A percentile compares a stretch with the other conserved stretches of the same genome.
Conservation (phyloP, 2,329 filamentous ascomycete species). For the Paradendryphiella salina region DNA sequence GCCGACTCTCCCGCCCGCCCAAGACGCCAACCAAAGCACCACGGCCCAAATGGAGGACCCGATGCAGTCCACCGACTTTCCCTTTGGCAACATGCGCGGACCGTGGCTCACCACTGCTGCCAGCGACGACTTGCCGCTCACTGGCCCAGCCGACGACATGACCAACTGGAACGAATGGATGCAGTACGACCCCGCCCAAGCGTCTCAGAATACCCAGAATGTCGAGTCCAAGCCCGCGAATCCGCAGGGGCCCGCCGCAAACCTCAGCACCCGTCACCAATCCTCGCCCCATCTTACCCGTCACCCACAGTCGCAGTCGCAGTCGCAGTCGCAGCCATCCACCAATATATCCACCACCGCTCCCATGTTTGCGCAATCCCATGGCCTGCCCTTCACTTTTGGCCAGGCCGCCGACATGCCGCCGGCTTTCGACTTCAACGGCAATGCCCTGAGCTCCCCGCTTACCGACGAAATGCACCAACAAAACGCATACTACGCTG, state of each 20-base stretch:
- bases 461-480: slow-evolving; percentile 31
- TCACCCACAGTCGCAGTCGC: slow-evolving; percentile 34
- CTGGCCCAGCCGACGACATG: slow-evolving; percentile 37
- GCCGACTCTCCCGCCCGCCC: too few species aligned
- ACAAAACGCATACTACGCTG: slow-evolving; percentile 37
- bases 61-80: slow-evolving; percentile 41
- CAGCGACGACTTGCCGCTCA: slow-evolving; percentile 40
- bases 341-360: slow-evolving; percentile 29
- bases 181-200: slow-evolving; percentile 51
- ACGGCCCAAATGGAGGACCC: slow-evolving; percentile 39
- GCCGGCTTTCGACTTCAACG: slow-evolving; percentile 43
- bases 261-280: slow-evolving; percentile 33
- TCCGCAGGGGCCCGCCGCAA: slow-evolving; percentile 34
- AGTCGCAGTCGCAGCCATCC: slow-evolving; percentile 30
- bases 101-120: slow-evolving; percentile 44
- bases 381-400: slow-evolving; percentile 39
- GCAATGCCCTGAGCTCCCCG: slow-evolving; percentile 39
- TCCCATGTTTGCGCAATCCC: slow-evolving; percentile 24
- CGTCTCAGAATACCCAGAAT: slow-evolving; percentile 33
- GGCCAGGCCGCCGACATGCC: slow-evolving; percentile 38
- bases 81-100: slow-evolving; percentile 38
- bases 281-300: slow-evolving; percentile 33
- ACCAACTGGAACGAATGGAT: slow-evolving; percentile 54
- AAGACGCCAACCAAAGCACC: slow-evolving; percentile 5
- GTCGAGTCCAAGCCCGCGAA: slow-evolving; percentile 30